These are phyloP conservation scores for Penicillium olsonii DNA, from an alignment of 2,329 filamentous ascomycete genomes.

Conservation along the genomic window DNA sequence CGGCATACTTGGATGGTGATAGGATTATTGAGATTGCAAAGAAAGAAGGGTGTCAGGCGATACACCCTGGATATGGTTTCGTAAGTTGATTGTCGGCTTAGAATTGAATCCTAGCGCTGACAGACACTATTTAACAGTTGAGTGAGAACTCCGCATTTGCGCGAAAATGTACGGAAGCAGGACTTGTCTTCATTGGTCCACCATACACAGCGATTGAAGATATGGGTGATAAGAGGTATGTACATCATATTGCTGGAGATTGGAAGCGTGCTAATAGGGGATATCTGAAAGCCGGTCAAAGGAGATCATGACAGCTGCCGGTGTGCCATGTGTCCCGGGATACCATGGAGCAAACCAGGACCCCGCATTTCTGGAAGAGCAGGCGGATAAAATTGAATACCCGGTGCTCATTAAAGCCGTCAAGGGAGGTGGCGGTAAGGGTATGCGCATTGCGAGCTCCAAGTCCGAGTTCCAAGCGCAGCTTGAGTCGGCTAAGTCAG, in stretches of 20 bases:
- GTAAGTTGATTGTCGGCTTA: conserved; percentile 37
- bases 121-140: conserved; percentile 46
- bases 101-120: not conserved
- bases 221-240: conserved; percentile 88
- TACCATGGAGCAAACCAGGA: conserved; percentile 89
- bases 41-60: conserved; percentile 80
- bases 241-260: not conserved
- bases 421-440: conserved; percentile 68
- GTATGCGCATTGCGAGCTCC: conserved; percentile 64
- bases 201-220: conserved; percentile 72
- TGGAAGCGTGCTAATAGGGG: conserved; percentile 8
- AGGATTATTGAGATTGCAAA: conserved; percentile 88
- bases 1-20: conserved; percentile 90
- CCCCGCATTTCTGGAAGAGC: conserved; percentile 59
- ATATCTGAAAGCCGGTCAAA: conserved; percentile 66
- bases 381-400: conserved; percentile 72
- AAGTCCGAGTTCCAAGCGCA: conserved; percentile 62
- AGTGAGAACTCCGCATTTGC: conserved; percentile 94
- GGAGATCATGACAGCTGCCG: conserved; percentile 94
- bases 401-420: conserved; percentile 67
- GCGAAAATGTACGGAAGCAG: conserved; percentile 81
- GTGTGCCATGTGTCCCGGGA: conserved; percentile 92
- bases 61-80: conserved; percentile 95
- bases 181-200: conserved; percentile 91
- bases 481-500: conserved; percentile 64